These are phyloP conservation scores for Oxyria digyna DNA, from an alignment of 148 eudicot species.

Conservation along the genomic window DNA sequence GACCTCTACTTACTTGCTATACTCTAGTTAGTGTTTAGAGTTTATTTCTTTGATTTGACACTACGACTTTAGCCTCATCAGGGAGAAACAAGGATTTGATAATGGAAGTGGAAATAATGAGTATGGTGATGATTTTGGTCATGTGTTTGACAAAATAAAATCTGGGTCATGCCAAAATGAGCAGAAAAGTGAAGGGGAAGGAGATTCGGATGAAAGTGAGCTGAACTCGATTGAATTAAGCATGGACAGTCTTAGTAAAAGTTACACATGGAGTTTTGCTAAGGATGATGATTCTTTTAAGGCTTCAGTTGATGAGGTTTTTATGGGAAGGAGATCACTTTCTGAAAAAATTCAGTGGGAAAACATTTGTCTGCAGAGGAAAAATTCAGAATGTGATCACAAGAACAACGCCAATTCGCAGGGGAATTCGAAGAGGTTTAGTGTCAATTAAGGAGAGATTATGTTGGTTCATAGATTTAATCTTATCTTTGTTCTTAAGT, in stretches of 20 bases:
- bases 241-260: slow-evolving; percentile 38
- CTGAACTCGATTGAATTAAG: slow-evolving; percentile 64
- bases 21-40: too few species aligned
- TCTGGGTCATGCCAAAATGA: slow-evolving; percentile 15
- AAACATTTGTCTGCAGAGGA: slow-evolving; percentile 35
- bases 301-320: slow-evolving; percentile 33
- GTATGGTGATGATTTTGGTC: not conserved
- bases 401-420: too few species aligned
- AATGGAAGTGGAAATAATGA: not conserved
- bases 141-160: slow-evolving; percentile 18
- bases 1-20: too few species aligned
- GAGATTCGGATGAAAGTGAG: slow-evolving; percentile 45
- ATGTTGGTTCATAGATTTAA: not conserved
- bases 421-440: not conserved
- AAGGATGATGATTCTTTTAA: slow-evolving; percentile 31
- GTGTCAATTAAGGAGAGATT: not conserved
- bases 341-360: slow-evolving; percentile 43
- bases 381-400: slow-evolving; percentile 15
- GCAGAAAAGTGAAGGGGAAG: slow-evolving; percentile 19
- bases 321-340: slow-evolving; percentile 39
- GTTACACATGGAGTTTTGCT: slow-evolving; percentile 37
- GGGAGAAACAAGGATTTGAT: slow-evolving; percentile 13
- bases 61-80: too few species aligned
- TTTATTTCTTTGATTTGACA: too few species aligned
- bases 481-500: not conserved